Conservation (phyloP, 495 filamentous ascomycete genomes). For the Xylaria nigripes region DNA sequence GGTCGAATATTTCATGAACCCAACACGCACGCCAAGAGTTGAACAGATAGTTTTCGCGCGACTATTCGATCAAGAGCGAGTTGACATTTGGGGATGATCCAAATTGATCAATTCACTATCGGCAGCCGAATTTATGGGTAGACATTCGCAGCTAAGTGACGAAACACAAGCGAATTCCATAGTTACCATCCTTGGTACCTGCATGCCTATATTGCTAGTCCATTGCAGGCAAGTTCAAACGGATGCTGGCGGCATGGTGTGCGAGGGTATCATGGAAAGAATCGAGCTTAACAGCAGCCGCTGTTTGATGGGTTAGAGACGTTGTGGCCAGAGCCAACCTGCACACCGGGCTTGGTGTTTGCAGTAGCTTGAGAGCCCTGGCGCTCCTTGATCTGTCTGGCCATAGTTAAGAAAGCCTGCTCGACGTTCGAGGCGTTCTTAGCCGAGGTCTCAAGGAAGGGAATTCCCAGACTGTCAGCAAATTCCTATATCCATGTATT, state of each 20-base stretch:
- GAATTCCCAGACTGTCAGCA: conserved; percentile 96
- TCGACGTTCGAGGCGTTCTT: conserved; percentile 99
- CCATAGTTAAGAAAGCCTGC: conserved; percentile 99
- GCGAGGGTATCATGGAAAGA: conserved; percentile 26
- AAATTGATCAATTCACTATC: conserved; percentile 28
- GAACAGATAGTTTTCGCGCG: conserved; percentile 5
- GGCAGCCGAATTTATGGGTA: conserved; percentile 13
- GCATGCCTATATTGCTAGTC: conserved; percentile 92
- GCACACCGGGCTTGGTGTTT: conserved; percentile 97
- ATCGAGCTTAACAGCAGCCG: conserved; percentile 76
- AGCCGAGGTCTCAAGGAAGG: conserved; percentile 98
- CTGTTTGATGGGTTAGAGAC: conserved; percentile 84
- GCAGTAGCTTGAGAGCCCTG: conserved; percentile 92
- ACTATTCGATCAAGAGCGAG: conserved; percentile 15
- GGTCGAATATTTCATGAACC: conserved; percentile 22
- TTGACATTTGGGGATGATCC: conserved; percentile 19
- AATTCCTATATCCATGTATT: conserved; percentile 62
- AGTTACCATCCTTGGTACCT: conserved; percentile 72
- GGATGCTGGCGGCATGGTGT: conserved; percentile 17
- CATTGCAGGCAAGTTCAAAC: conserved; percentile 71
- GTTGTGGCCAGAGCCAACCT: conserved; percentile 87
- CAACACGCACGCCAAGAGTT: conserved; percentile 23
- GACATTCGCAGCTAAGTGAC: conserved; percentile 14
- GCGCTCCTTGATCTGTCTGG: conserved; percentile 98
- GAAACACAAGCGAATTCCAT: conserved; percentile 29